A percentile compares a stretch with the other conserved stretches of the same genome.
phyloP scores from a whole-genome alignment of 2,329 filamentous ascomycete species.

The Fusarium albidum region DNA sequence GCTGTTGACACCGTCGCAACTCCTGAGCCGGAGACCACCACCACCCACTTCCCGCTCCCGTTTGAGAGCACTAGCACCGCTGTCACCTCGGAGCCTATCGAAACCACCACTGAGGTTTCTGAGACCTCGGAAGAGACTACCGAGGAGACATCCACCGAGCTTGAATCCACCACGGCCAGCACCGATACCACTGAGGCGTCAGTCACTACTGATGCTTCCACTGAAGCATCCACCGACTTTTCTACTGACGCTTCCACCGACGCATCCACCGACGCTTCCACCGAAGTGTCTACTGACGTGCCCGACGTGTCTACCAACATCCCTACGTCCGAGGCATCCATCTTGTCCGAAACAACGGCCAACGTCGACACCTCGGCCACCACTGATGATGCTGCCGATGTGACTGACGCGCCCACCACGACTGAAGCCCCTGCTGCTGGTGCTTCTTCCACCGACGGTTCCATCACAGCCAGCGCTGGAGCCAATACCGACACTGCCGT shows the following conservation, averaged over 20 bases:
- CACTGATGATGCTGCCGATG: no score
- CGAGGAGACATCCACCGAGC: no score
- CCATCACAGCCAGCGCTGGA: no score
- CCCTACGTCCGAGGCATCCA: background rate
- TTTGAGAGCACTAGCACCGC: background rate
- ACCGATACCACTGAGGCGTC: no score
- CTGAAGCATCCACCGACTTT: background rate
- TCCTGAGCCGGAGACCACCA: conserved; percentile 7
- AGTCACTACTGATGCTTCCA: no score
- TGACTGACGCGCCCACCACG: no score
- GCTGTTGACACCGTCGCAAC: background rate
- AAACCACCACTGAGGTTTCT: background rate
- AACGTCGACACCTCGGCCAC: background rate
- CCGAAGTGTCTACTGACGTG: background rate
- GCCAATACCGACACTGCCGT: no score
- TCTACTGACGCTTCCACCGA: background rate
- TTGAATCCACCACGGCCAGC: no score
- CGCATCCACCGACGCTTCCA: background rate
- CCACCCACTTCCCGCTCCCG: conserved; percentile 1
- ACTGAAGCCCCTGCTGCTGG: no score
- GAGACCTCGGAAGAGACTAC: background rate
- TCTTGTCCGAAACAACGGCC: background rate
- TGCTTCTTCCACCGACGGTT: no score
- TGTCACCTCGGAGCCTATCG: no score
- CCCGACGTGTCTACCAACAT: background rate